Evolutionary conservation across 352 stramenopile species (phyloP), one percentile per base, ranked within the genome.

Genomic region (Pythium oligandrum): DNA sequence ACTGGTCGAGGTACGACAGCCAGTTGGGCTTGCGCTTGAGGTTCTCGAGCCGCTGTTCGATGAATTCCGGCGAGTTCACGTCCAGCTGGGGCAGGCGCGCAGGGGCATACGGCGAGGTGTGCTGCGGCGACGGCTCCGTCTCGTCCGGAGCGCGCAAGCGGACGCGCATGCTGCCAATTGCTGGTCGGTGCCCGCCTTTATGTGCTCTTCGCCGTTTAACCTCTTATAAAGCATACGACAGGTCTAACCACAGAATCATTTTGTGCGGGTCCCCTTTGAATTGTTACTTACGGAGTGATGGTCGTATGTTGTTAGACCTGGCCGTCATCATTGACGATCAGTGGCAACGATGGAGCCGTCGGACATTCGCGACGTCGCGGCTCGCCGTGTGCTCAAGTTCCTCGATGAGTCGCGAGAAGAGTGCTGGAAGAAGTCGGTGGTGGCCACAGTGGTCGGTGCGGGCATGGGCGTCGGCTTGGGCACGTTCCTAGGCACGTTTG

Each of bases 401-500:
- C 47, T 86, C 50, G 58, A 89, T 36, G 80, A 93, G 57, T 90
- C 85, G 40, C 71, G 77, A 8, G 85, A 95, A 57, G 81, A 77
- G 48, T 95, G 85, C 58, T 80, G 80, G 61, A 93, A 95, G 70
- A 86, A 90, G 51, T 90, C 83, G 51, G 75, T 92, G 11, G 68
- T 95, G 10, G 78, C 85, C 12, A 80, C 75, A 3, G 73, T 89
- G 38, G 74, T 71, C 47, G 85, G 85, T 39, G 80, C 70, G 10
- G 59, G 54, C 53, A 93, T 95, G 83, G 85, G 85, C 53, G 71
- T 95, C 12, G 83, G 85, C 1, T 61, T 95, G 36, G 85, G 85
- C 61, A 87, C 78, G 40, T 95, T 95, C 55, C 74, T 95, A 8
- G 85, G 85, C 62, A 95, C 85, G 40, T 93, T 95, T 42, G 85